phyloP scores from a whole-genome alignment of 306 rosid genomes.

The Cucumis melo region DNA sequence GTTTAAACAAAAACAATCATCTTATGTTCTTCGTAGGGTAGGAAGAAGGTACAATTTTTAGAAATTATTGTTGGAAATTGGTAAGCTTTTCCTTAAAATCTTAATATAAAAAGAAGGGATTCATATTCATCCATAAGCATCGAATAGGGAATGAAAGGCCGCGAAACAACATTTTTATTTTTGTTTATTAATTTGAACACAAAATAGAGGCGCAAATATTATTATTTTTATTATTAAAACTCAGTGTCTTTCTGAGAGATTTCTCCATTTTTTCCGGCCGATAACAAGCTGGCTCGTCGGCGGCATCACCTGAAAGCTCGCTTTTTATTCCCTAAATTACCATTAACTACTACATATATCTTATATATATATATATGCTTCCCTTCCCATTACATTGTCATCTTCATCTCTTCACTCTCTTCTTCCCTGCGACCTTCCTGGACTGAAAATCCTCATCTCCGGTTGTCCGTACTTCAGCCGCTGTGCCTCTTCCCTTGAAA shows the following conservation, averaged over 20 bases:
- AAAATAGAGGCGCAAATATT: neutral
- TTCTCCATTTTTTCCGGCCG: conserved; percentile 1
- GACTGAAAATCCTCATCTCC: conserved; percentile 13
- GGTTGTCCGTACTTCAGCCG: conserved; percentile 10
- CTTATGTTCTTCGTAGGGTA: too few species aligned
- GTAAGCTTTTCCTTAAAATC: too few species aligned
- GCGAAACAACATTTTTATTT: too few species aligned
- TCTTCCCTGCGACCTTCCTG: neutral
- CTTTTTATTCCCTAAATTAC: conserved; percentile 3
- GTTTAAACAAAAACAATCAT: too few species aligned
- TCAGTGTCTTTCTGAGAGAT: neutral
- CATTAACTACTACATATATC: neutral
- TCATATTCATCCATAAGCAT: too few species aligned
- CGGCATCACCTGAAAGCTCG: neutral
- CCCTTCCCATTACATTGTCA: too few species aligned
- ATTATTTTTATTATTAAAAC: conserved; percentile 4
- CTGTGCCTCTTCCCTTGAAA: conserved; percentile 12
- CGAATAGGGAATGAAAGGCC: too few species aligned
- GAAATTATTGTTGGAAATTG: too few species aligned
- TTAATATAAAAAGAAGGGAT: too few species aligned
- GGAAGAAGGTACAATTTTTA: too few species aligned
- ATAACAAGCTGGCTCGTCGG: neutral
- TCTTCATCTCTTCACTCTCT: neutral
- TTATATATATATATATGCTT: too few species aligned
- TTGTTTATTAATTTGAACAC: neutral